phyloP scores from a whole-genome alignment of 129 eudicot species.

The Centella asiatica region DNA sequence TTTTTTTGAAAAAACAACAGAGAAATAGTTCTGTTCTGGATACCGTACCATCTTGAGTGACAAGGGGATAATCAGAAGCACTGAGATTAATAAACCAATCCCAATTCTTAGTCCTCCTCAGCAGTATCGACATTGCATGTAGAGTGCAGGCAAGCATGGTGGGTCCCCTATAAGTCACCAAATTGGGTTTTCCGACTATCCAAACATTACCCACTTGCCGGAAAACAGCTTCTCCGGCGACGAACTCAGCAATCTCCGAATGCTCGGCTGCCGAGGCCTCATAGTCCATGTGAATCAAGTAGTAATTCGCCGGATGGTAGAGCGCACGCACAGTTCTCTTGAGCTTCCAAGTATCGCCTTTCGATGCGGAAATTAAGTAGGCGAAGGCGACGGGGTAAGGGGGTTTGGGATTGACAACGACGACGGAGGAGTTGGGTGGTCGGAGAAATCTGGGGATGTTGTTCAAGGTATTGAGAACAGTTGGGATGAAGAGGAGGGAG shows the following conservation, averaged over 20 bases:
- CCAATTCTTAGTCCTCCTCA: conserved; percentile 55
- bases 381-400: conserved; percentile 66
- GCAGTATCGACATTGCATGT: conserved; percentile 71
- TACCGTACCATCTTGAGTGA: conserved; percentile 99
- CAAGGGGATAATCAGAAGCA: conserved; percentile 95
- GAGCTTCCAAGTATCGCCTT: conserved; percentile 57
- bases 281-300: conserved; percentile 60
- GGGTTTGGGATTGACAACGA: conserved; percentile 25
- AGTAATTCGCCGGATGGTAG: conserved; percentile 73
- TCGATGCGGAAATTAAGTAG: conserved; percentile 83
- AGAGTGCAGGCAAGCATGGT: conserved; percentile 90
- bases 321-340: conserved; percentile 54
- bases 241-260: conserved; percentile 50
- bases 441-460: conserved; percentile 2
- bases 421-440: conserved; percentile 19
- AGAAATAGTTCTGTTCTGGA: not conserved
- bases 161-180: conserved; percentile 88
- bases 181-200: conserved; percentile 76
- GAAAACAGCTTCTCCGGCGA: conserved; percentile 35
- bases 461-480: conserved; percentile 22
- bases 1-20: not conserved
- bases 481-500: conserved; percentile 50
- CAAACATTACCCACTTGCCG: conserved; percentile 51
- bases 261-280: conserved; percentile 55
- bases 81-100: conserved; percentile 98